Base-by-base conservation (phyloP, 371 early-diverging fungal genomes). In the Fennellomyces sp. region DNA sequence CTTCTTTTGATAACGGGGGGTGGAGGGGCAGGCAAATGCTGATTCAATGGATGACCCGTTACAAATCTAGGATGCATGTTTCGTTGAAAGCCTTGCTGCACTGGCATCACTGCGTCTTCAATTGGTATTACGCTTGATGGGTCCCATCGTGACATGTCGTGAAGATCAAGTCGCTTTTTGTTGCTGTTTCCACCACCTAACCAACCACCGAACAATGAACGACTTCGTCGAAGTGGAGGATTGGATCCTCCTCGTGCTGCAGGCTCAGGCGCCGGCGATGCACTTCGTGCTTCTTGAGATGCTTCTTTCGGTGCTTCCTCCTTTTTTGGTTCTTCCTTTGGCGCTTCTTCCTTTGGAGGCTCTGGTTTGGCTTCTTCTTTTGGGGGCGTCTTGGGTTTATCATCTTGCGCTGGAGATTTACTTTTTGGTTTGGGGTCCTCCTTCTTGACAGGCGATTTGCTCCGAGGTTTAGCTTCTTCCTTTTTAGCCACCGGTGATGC, bases 31-130 rank as follows among this genome's bases (percentile, higher is more conserved):
- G 54, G 28, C 1, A 48, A 30, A 28, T 55, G 49, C 15, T 54
- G 26, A 31, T 61, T 61, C 5, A 61, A 28, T 27, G 61, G 61
- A 45, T 61, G 61, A 15, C 61, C 61, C 0, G 26, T 39, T 5
- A 45, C 21, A 45, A 21, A 45, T 10, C 8, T 10, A 21, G 45
- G 45, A 5, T 45, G 45, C 10, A 17, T 30, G 10, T 12, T 54
- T 23, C 13, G 21, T 36, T 25, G 36, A 17, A 38, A n/a, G n/a
- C n/a, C n/a, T n/a, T n/a, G n/a, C n/a, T n/a, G n/a, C n/a, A n/a
- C n/a, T n/a, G 55, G 55, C 23, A 39, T 7, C 12, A 55, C 56
- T 12, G 61, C 61, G 19, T 52, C 55, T 21, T 28, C 42, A 11
- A 52, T 28, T 2, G 53, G 33, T 49, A 61, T 55, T 25, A 61